Conservation (phyloP, 2,329 filamentous ascomycete genomes). For the Monilinia polystroma region DNA sequence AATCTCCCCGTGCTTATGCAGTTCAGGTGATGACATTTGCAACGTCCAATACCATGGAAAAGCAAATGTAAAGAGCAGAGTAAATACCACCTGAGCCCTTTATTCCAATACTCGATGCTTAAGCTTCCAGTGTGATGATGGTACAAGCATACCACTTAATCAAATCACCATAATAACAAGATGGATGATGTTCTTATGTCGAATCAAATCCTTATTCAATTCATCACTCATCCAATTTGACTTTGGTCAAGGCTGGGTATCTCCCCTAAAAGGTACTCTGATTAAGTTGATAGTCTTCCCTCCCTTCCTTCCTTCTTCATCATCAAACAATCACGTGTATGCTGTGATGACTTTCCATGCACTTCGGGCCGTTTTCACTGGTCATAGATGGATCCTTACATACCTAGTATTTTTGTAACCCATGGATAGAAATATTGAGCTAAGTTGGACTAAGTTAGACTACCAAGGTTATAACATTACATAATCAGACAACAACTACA, state of each 20-base stretch:
- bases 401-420: too few relatives aligned
- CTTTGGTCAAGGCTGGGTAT: not conserved
- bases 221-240: not conserved
- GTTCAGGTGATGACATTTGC: not conserved
- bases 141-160: not conserved
- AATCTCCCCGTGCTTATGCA: not conserved
- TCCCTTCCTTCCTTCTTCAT: not conserved
- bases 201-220: not conserved
- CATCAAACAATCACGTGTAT: not conserved
- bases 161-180: not conserved
- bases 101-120: not conserved
- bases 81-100: not conserved
- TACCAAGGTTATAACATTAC: not conserved
- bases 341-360: not conserved
- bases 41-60: not conserved
- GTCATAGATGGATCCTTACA: not conserved
- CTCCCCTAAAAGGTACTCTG: not conserved
- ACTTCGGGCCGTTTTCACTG: constrained; percentile 8
- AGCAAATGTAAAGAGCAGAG: not conserved
- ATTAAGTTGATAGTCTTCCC: not conserved
- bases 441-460: too few relatives aligned
- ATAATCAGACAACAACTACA: not conserved
- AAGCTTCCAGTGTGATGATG: not conserved
- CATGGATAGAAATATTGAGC: too few relatives aligned
- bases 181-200: not conserved